Base-by-base conservation (phyloP, 2,329 filamentous ascomycete species). In the Coniochaeta prunicola region DNA sequence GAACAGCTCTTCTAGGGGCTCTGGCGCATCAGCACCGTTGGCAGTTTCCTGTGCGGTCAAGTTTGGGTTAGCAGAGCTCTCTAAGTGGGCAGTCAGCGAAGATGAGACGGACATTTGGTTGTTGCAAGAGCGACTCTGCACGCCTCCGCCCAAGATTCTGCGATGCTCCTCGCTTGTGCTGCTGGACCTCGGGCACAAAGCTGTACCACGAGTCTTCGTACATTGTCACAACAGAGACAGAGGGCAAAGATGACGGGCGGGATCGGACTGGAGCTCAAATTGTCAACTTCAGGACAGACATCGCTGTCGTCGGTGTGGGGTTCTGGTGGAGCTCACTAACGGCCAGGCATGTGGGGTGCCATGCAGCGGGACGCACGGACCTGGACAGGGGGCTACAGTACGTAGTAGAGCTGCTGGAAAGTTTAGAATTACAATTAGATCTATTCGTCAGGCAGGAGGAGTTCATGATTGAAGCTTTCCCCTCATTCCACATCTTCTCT, bases 201-300 rank as follows among this genome's bases (percentile, higher is more conserved):
- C 82, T 90, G 75, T 92, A 91, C 89, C 90, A 93, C 31, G 88
- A 86, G 73, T 93, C 90, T 73, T 93, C 90, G 72, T 90, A 90
- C 88, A 91, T 92, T 65, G 30, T 21, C n/a, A 24, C 42, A 28
- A 17, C 2, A 36, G 13, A 7, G n/a, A 13, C n/a, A 34, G 19
- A 4, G n/a, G 28, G 12, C 6, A 3, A 19, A 2, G 9, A 34
- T 9, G 8, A n/a, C n/a, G n/a, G n/a, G n/a, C n/a, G n/a, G 13
- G 4, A 7, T 9, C 28, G 12, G 30, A 4, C 24, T 50, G 48
- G 13, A 53, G 48, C n/a, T 55, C 53, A 4, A 28, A 30, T 26
- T 55, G n/a, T 55, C 17, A 21, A 55, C 53, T 55, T 55, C 53
- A 33, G 53, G 28, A 55, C 53, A 55, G 53, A 34, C 53, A 55